phyloP scores from a whole-genome alignment of 1,284 basidiomycete genomes.

The Sphaerobolus stellatus region DNA sequence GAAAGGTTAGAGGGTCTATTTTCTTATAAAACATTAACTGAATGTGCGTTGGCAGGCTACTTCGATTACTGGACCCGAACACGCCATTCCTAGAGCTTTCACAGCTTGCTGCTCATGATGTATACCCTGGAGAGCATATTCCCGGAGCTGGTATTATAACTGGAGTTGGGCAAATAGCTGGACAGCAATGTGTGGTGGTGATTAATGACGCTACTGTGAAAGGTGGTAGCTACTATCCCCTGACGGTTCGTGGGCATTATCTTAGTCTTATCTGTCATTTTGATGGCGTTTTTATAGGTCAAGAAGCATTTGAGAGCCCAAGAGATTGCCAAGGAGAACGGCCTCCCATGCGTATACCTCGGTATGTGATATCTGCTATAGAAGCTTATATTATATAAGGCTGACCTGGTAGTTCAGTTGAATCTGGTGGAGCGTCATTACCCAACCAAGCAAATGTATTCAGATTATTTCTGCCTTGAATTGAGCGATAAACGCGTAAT shows the following conservation, averaged over 20 bases:
- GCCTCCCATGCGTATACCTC: constrained; percentile 89
- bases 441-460: constrained; percentile 89
- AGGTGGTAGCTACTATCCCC: constrained; percentile 89
- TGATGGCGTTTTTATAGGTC: constrained; percentile 47
- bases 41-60: constrained; percentile 43
- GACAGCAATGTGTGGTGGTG: constrained; percentile 84
- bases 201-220: constrained; percentile 95
- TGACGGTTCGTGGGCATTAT: constrained; percentile 59
- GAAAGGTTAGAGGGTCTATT: constrained; percentile 58
- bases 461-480: background rate
- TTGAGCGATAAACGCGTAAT: constrained; percentile 22
- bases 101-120: constrained; percentile 81
- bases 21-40: background rate
- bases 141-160: constrained; percentile 92
- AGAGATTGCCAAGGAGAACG: constrained; percentile 88
- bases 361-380: constrained; percentile 45
- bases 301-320: constrained; percentile 96
- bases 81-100: constrained; percentile 92
- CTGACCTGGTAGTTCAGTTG: constrained; percentile 51
- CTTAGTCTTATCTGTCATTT: constrained; percentile 4
- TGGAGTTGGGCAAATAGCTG: constrained; percentile 80
- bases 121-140: constrained; percentile 77
- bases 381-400: constrained; percentile 1
- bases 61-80: constrained; percentile 76
- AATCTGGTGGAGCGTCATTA: constrained; percentile 91